Base-by-base conservation (phyloP, 768 basidiomycete species). In the Lactarius hengduanensis region DNA sequence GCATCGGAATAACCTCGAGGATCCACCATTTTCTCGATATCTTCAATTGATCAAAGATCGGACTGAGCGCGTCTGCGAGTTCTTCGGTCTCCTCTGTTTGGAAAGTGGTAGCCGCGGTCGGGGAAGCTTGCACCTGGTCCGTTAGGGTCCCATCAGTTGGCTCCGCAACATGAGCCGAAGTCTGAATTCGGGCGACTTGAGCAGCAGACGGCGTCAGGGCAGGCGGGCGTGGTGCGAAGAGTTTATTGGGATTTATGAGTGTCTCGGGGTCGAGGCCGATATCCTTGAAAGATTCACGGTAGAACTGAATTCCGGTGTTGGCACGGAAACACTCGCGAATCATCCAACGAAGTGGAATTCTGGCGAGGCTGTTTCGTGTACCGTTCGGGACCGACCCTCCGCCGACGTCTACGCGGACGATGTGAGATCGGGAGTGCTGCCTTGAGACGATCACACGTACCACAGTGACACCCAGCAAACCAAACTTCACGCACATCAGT, bases 401-500 rank as follows among this genome's bases (percentile, higher is more conserved):
- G 1, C 92, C 91, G 22, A 93, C 82, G 70, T 92, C 90, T 90
- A 32, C 59, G 53, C 16, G 36, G 15, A 53, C 5, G 45, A 56
- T 28, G 57, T 55, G 16, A 45, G 56, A 38, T 64, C 36, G 62
- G 57, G 50, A 30, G 18, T 38, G 45, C 32, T 10, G 28, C 2
- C 26, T 20, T 32, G 56, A 57, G 54, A 6, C 26, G 18, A 36
- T 3, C 28, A 36, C 30, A 76, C 81, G 34, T 69, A 89, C 90
- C 89, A 56, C 83, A 84, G 69, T 92, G 90, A 70, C 82, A 84
- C 0, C 91, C 91, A 4, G 89, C 75, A 70, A 92, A 93, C 91
- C 91, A 92, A 1, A 93, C 91, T 70, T 93, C 90, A 57, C 84
- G 80, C 4, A 90, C 84, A 65, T 91, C 77, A 0, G 90, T 91